phyloP scores from a whole-genome alignment of 768 basidiomycete species.

The Podaxis rugospora region DNA sequence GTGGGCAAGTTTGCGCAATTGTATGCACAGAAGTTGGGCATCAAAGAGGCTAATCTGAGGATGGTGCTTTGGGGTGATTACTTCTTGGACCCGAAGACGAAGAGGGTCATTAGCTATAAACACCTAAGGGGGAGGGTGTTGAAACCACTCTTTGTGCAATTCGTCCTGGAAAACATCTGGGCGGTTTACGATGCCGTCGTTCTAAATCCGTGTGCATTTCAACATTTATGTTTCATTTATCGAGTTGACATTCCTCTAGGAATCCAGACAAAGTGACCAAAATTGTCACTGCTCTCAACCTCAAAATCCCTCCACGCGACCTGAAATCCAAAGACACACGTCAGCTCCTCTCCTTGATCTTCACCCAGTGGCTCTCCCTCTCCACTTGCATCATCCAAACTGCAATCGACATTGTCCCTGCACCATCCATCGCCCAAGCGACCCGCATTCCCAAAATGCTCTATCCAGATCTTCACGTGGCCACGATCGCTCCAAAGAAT shows the following conservation, averaged over 20 bases:
- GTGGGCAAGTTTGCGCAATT: constrained; percentile 91
- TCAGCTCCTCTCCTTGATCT: constrained; percentile 78
- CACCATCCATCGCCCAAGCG: constrained; percentile 78
- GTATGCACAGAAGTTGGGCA: constrained; percentile 85
- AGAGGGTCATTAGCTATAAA: constrained; percentile 86
- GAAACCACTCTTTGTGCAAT: constrained; percentile 96
- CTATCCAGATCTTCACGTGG: constrained; percentile 70
- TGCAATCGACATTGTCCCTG: constrained; percentile 89
- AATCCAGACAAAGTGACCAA: constrained; percentile 87
- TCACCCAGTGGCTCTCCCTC: constrained; percentile 94
- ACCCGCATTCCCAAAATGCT: constrained; percentile 89
- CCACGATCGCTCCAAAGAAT: constrained; percentile 58
- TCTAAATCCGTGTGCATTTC: constrained; percentile 74
- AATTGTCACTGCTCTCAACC: constrained; percentile 75
- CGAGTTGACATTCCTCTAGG: constrained; percentile 36
- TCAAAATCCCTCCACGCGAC: constrained; percentile 86
- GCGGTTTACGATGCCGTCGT: constrained; percentile 90
- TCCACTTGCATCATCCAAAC: constrained; percentile 91
- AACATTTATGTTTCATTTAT: background rate
- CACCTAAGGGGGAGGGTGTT: constrained; percentile 81
- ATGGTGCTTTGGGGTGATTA: constrained; percentile 96
- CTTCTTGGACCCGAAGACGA: constrained; percentile 94
- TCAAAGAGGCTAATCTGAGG: constrained; percentile 82
- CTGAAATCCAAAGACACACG: constrained; percentile 88
- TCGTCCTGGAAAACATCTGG: constrained; percentile 97